A percentile compares a stretch with the other conserved stretches of the same genome.
Conservation (phyloP, 2,329 filamentous ascomycete genomes). For the Xylariaceae sp. region DNA sequence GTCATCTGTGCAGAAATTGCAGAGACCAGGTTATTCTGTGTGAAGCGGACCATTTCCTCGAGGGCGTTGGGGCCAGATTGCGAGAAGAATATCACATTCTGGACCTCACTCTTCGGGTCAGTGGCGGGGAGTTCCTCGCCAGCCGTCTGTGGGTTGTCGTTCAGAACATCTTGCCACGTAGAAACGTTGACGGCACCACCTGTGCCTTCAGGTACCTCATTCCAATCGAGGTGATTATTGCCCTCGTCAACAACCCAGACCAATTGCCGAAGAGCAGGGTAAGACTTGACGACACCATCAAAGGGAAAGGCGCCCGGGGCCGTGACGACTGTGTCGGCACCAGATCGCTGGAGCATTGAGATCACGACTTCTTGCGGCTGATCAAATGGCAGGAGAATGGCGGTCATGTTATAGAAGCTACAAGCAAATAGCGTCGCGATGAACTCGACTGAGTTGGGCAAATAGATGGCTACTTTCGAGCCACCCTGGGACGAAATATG, state of each 20-base stretch:
- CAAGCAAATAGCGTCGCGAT: conserved; percentile 79
- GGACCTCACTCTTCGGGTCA: conserved; percentile 48
- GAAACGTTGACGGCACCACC: conserved; percentile 72
- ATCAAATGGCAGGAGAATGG: conserved; percentile 82
- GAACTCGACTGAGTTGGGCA: conserved; percentile 90
- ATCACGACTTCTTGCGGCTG: conserved; percentile 65
- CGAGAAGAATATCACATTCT: conserved; percentile 65
- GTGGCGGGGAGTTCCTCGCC: conserved; percentile 61
- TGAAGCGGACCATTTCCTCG: conserved; percentile 76
- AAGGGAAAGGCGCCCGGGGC: conserved; percentile 84
- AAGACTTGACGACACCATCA: conserved; percentile 64
- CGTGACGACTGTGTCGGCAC: conserved; percentile 78
- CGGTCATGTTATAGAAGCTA: conserved; percentile 81
- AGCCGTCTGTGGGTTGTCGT: conserved; percentile 58
- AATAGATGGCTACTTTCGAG: conserved; percentile 79
- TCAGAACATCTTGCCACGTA: conserved; percentile 90
- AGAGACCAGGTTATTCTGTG: conserved; percentile 80
- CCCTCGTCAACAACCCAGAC: conserved; percentile 93
- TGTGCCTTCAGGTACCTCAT: conserved; percentile 74
- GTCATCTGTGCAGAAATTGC: conserved; percentile 74
- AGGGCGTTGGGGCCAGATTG: conserved; percentile 45
- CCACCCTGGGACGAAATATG: conserved; percentile 68
- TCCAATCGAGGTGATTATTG: conserved; percentile 93
- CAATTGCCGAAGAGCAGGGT: conserved; percentile 68
- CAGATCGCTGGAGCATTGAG: conserved; percentile 66